Conservation (phyloP, 2,329 filamentous ascomycete genomes). For the Furcasterigmium furcatum region DNA sequence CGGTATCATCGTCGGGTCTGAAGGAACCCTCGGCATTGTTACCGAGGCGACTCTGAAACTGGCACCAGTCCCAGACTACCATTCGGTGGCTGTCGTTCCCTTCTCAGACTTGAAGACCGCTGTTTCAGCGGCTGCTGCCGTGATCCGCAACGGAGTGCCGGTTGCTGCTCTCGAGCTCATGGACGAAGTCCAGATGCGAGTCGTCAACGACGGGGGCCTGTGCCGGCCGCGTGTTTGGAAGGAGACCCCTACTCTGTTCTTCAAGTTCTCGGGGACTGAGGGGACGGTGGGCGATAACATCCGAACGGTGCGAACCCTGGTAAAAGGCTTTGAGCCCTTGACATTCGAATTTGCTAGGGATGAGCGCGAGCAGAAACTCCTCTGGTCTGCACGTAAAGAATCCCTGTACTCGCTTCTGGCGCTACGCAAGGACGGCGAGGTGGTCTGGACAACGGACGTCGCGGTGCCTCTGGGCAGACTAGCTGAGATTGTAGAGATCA, state of each 20-base stretch:
- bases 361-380: slow-evolving; percentile 25
- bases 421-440: slow-evolving; percentile 44
- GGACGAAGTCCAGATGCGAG: slow-evolving; percentile 73
- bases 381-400: slow-evolving; percentile 66
- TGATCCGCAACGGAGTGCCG: slow-evolving; percentile 69
- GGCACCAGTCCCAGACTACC: slow-evolving; percentile 67
- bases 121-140: slow-evolving; percentile 67
- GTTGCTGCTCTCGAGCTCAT: slow-evolving; percentile 78
- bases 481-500: slow-evolving; percentile 58
- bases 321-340: slow-evolving; percentile 40
- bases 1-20: slow-evolving; percentile 73
- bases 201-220: slow-evolving; percentile 51
- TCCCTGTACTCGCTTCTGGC: slow-evolving; percentile 61
- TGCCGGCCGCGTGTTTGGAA: slow-evolving; percentile 49
- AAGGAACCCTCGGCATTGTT: slow-evolving; percentile 75
- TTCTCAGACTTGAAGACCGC: slow-evolving; percentile 52
- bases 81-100: slow-evolving; percentile 62
- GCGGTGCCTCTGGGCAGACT: slow-evolving; percentile 60
- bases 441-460: slow-evolving; percentile 65
- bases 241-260: slow-evolving; percentile 65
- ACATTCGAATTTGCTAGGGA: slow-evolving; percentile 50
- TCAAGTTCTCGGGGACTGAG: slow-evolving; percentile 66
- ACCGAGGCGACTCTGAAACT: slow-evolving; percentile 77
- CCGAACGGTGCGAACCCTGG: slow-evolving; percentile 3
- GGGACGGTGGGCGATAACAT: slow-evolving; percentile 22